These are phyloP conservation scores for Brassica nigra DNA, from an alignment of 345 rosid genomes.

Conservation along the genomic window DNA sequence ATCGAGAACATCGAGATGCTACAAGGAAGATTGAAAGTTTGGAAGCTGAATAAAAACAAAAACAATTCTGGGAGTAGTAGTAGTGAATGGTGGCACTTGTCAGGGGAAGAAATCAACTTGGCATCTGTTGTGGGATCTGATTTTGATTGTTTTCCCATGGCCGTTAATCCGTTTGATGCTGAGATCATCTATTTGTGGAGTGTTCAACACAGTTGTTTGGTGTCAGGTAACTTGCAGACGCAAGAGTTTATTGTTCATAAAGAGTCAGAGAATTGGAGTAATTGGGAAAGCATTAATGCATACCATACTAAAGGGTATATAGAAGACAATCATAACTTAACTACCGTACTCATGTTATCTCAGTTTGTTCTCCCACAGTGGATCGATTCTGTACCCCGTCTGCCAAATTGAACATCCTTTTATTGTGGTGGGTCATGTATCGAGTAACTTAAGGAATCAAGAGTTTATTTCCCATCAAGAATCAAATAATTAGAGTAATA, in stretches of 20 bases:
- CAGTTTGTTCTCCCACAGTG: constrained; percentile 8
- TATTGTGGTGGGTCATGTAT: neutral
- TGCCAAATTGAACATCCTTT: neutral
- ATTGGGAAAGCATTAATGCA: neutral
- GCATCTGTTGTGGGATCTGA: neutral
- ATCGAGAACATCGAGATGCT: neutral
- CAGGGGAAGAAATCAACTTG: neutral
- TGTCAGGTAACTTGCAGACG: neutral
- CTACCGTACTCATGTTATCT: neutral
- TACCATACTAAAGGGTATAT: neutral
- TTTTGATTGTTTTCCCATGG: constrained; percentile 5
- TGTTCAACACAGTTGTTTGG: neutral
- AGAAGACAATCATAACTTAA: neutral
- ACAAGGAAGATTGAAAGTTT: neutral
- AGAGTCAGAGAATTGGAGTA: neutral
- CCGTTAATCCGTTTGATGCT: constrained; percentile 5
- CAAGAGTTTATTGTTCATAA: neutral
- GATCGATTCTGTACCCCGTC: constrained; percentile 11
- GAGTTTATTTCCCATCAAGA: neutral
- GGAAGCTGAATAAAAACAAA: neutral
- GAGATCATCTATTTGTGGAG: constrained; percentile 11
- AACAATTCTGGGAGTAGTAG: neutral
- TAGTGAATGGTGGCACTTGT: constrained; percentile 2
- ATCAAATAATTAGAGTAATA: neutral
- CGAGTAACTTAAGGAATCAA: neutral